Evolutionary conservation across 2,329 filamentous ascomycete genomes (phyloP).

Genomic region (Penicillium sp.): DNA sequence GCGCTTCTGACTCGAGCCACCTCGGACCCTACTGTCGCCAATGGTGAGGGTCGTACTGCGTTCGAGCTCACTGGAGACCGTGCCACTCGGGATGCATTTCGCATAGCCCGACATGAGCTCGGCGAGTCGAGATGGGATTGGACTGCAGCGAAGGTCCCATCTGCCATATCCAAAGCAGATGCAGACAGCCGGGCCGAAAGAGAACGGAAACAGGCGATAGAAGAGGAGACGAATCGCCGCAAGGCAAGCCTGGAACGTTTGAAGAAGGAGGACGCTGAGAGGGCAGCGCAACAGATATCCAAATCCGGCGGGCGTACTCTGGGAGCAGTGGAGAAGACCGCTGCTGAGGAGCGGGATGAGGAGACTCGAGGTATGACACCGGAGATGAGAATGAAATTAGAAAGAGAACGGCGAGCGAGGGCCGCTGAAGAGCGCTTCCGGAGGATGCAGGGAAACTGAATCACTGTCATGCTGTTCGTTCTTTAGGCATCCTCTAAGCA

Average conservation of each 20-base stretch:
- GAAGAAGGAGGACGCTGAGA: constrained; percentile 59
- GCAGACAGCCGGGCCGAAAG: constrained; percentile 68
- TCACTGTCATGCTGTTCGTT: background rate
- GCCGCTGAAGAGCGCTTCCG: constrained; percentile 87
- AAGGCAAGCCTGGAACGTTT: constrained; percentile 74
- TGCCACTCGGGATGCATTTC: constrained; percentile 84
- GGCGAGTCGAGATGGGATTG: constrained; percentile 78
- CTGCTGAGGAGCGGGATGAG: constrained; percentile 78
- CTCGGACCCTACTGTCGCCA: constrained; percentile 71
- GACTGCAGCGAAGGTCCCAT: constrained; percentile 72
- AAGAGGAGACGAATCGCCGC: constrained; percentile 69
- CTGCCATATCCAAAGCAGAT: constrained; percentile 69
- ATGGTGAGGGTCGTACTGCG: constrained; percentile 75
- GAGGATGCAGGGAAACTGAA: constrained; percentile 56
- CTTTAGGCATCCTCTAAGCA: background rate
- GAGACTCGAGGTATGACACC: constrained; percentile 82
- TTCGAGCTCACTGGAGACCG: constrained; percentile 89
- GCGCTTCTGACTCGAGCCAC: constrained; percentile 74
- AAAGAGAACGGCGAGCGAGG: constrained; percentile 84
- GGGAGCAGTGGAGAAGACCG: constrained; percentile 68
- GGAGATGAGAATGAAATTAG: constrained; percentile 80
- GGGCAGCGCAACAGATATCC: constrained; percentile 45
- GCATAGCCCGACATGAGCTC: constrained; percentile 78
- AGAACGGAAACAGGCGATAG: constrained; percentile 69
- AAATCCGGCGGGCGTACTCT: constrained; percentile 57